phyloP scores from a whole-genome alignment of 129 eudicot genomes.

The Tagetes patula region DNA sequence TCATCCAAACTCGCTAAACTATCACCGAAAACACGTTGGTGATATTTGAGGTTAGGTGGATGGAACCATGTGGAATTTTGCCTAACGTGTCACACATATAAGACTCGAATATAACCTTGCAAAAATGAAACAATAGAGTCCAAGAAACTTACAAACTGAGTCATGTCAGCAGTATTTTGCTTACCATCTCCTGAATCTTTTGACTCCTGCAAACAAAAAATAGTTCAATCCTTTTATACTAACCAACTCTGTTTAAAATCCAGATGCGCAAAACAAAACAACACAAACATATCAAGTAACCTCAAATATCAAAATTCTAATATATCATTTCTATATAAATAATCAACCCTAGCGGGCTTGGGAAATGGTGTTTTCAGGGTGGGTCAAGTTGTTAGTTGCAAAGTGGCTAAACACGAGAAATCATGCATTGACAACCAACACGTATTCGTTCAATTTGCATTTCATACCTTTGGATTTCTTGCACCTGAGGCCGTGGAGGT shows the following conservation, averaged over 20 bases:
- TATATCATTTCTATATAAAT: not conserved
- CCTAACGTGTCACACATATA: not conserved
- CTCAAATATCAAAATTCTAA: slow-evolving; percentile 8
- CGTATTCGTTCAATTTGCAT: no score
- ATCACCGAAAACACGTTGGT: not conserved
- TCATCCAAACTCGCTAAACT: not conserved
- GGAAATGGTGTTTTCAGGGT: no score
- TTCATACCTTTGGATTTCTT: no score
- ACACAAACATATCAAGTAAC: not conserved
- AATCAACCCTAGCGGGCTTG: no score
- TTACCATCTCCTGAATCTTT: slow-evolving; percentile 67
- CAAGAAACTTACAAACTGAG: slow-evolving; percentile 67
- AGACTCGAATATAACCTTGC: not conserved
- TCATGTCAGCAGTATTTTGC: slow-evolving; percentile 89
- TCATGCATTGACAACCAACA: no score
- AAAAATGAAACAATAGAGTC: slow-evolving; percentile 15
- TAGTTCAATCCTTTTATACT: slow-evolving; percentile 10
- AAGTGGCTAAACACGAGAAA: no score
- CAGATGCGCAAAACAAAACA: slow-evolving; percentile 7
- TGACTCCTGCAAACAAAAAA: slow-evolving; percentile 55
- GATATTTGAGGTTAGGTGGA: not conserved
- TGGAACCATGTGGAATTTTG: not conserved
- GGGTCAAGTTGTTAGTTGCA: no score
- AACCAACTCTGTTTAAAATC: slow-evolving; percentile 4
- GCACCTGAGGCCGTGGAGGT: no score